Evolutionary conservation across 768 basidiomycete genomes (phyloP), one percentile per base, ranked within the genome.

Genomic region (Scleroderma bovista): DNA sequence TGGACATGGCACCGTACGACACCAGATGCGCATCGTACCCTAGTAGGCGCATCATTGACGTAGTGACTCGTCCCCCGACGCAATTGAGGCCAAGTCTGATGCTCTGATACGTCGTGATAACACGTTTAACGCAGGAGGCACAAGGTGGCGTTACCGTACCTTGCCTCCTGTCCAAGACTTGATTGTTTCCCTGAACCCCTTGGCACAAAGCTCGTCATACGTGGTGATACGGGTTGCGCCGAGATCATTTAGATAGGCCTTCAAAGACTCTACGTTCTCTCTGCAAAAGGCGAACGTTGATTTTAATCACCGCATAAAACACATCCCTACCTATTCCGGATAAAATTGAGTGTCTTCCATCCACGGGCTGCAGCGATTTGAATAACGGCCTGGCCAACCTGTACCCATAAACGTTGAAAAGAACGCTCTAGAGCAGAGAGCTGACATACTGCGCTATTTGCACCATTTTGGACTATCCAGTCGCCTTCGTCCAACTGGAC

Each of bases 1-100:
- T 91, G 1, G 91, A 86, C 91, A 94, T 93, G 6, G 87, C 90
- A 24, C 92, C 92, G 48, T 93, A 94, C 0, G 92, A 89, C 8
- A 93, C 83, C 12, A 93, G 74, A 54, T 87, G 85, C 3, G 84
- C 81, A 55, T 85, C 70, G 38, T 73, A 67, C 22, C 83, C 84
- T 0, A 94, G 71, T 8, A 86, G 69, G 44, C 80, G 75, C 1
- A 78, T 73, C 88, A 93, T 89, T 7, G 72, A 57, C 0, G 79
- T 79, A 0, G 88, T 89, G 39, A 81, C 73, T 44, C 75, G 75
- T 0, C 92, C 90, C 24, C 88, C 67, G 7, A 83, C 74, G 54
- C 81, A 81, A 55, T 83, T 83, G 20, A 83, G 68, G 6, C 72
- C 75, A 4, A 83, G 64, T 19, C 65, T 66, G 22, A 80, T 72